phyloP scores from a whole-genome alignment of 2,329 filamentous ascomycete species.

The Ophiostoma himal-ulmi region DNA sequence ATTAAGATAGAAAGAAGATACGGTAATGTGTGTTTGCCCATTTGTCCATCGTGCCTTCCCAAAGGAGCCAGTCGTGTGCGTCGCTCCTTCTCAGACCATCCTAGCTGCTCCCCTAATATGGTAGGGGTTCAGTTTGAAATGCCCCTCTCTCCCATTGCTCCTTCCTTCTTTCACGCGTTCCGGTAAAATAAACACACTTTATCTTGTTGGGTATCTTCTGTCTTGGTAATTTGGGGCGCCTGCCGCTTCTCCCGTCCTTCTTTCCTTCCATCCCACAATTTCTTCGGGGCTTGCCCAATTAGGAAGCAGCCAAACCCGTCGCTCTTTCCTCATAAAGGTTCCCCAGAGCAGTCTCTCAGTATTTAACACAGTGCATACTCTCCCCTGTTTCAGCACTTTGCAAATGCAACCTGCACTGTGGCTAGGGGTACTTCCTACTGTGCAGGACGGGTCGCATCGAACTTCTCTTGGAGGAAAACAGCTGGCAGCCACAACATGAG shows the following conservation, averaged over 20 bases:
- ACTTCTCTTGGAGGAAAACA: neutral
- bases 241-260: constrained; percentile 10
- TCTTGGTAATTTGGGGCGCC: neutral
- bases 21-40: neutral
- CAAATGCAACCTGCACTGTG: neutral
- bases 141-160: neutral
- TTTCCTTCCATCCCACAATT: constrained; percentile 15
- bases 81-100: constrained; percentile 10
- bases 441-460: constrained; percentile 5
- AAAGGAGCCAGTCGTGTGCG: neutral
- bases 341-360: neutral
- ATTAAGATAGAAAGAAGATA: neutral
- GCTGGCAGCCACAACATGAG: neutral
- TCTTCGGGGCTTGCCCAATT: constrained; percentile 18
- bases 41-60: constrained; percentile 7
- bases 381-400: too few relatives aligned
- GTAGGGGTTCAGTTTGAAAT: neutral
- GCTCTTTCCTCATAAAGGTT: constrained; percentile 17
- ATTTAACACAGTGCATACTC: neutral
- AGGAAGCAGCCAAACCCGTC: constrained; percentile 17
- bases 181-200: neutral
- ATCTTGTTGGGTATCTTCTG: too few relatives aligned
- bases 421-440: neutral
- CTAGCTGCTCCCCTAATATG: neutral
- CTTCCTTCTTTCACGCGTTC: neutral